phyloP scores from a whole-genome alignment of 1,284 basidiomycete species.

The Hymenochaete sp. region DNA sequence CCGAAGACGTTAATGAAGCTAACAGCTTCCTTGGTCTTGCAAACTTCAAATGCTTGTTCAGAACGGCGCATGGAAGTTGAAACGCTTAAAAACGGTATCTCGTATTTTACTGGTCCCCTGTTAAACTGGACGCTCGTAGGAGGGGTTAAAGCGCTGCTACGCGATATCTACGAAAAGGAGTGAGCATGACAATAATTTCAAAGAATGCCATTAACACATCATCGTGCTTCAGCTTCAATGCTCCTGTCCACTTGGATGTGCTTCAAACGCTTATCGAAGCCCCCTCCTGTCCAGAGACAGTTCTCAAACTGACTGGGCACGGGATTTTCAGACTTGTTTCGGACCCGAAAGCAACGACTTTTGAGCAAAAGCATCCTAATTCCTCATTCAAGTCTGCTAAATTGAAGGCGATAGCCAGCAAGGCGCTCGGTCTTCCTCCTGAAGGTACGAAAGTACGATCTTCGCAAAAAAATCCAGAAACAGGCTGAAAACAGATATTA shows the following conservation, averaged over 20 bases:
- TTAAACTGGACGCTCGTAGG: conserved; percentile 74
- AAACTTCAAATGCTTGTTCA: conserved; percentile 44
- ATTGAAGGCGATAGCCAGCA: conserved; percentile 35
- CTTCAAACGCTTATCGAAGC: conserved; percentile 59
- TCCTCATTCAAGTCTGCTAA: conserved; percentile 32
- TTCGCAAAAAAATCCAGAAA: neutral
- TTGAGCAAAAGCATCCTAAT: conserved; percentile 29
- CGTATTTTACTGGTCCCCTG: conserved; percentile 64
- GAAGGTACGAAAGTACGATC: conserved; percentile 29
- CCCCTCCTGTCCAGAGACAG: conserved; percentile 52
- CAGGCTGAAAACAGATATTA: conserved; percentile 13
- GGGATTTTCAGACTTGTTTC: conserved; percentile 45
- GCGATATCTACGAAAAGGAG: conserved; percentile 52
- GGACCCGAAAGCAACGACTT: conserved; percentile 22
- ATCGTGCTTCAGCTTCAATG: conserved; percentile 25
- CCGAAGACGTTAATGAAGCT: conserved; percentile 59
- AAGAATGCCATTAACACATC: neutral
- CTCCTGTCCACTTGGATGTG: conserved; percentile 33
- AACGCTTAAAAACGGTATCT: conserved; percentile 59
- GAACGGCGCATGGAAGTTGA: conserved; percentile 56
- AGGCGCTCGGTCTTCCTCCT: conserved; percentile 34
- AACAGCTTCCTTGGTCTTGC: conserved; percentile 53
- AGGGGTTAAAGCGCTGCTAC: conserved; percentile 53
- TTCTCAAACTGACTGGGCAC: conserved; percentile 54
- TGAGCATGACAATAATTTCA: conserved; percentile 26